These are phyloP conservation scores for Crepidotus variabilis DNA, from an alignment of 768 basidiomycete species.

Conservation along the genomic window DNA sequence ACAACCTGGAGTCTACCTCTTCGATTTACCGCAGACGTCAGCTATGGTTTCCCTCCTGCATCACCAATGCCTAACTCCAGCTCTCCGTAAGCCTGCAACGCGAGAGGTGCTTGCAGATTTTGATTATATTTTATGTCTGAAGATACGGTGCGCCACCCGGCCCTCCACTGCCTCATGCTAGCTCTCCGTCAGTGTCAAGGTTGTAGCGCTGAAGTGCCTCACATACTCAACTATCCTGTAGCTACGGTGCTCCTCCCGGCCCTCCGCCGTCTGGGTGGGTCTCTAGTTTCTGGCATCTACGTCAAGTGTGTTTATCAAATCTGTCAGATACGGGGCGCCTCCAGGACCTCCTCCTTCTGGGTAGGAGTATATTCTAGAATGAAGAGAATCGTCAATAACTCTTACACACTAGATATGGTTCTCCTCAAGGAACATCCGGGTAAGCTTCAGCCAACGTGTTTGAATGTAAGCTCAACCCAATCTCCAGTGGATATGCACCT, in stretches of 20 bases:
- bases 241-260: conserved; percentile 22
- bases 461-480: not conserved
- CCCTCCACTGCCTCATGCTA: conserved; percentile 17
- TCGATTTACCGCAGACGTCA: not conserved
- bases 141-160: conserved; percentile 19
- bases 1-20: not conserved
- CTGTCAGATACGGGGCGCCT: conserved; percentile 2
- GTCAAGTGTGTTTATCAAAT: not conserved
- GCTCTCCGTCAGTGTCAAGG: conserved; percentile 12
- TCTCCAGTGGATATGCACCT: conserved; percentile 9
- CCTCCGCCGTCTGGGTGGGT: conserved; percentile 14
- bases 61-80: conserved; percentile 4
- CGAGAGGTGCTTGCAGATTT: not conserved
- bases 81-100: not conserved
- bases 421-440: not conserved
- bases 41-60: conserved; percentile 17
- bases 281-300: not conserved
- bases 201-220: no score
- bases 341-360: conserved; percentile 7
- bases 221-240: no score
- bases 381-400: not conserved
- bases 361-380: not conserved
- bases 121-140: not conserved
- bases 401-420: not conserved
- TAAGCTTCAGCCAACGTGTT: not conserved